A percentile compares a stretch with the other conserved stretches of the same genome.
These are phyloP conservation scores for Mycena capillaripes DNA, from an alignment of 768 basidiomycete species.

Conservation along the genomic window DNA sequence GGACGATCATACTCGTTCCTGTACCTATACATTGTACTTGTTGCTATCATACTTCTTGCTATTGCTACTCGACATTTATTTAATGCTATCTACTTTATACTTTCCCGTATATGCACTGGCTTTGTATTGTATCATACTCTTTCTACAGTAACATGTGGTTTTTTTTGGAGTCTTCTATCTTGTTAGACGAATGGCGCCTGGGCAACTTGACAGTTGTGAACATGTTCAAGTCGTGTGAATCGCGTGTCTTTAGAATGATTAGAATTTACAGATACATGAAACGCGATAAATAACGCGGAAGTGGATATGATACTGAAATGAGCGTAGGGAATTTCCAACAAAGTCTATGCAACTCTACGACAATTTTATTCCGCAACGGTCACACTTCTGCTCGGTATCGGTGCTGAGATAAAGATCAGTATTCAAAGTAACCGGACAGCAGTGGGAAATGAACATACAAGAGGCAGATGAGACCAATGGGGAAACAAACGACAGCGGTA, in stretches of 20 bases:
- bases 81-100: slow-evolving; percentile 10
- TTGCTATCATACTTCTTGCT: slow-evolving; percentile 22
- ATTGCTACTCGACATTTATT: slow-evolving; percentile 15
- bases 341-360: slow-evolving; percentile 10
- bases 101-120: background rate
- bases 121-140: no score
- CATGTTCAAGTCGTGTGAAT: background rate
- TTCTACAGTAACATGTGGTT: no score
- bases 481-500: slow-evolving; percentile 42
- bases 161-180: no score
- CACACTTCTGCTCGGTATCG: slow-evolving; percentile 48
- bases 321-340: background rate
- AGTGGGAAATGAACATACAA: slow-evolving; percentile 42
- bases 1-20: background rate
- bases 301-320: slow-evolving; percentile 3
- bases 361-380: slow-evolving; percentile 48
- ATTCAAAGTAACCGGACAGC: background rate
- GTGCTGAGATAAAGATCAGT: slow-evolving; percentile 35
- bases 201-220: no score
- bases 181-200: no score
- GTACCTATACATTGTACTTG: slow-evolving; percentile 11
- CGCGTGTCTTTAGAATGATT: no score
- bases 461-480: slow-evolving; percentile 45
- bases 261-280: background rate
- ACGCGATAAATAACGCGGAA: background rate